A percentile compares a stretch with the other conserved stretches of the same genome.
These are phyloP conservation scores for Fagus sylvatica DNA, from an alignment of 306 rosid species.

Conservation along the genomic window DNA sequence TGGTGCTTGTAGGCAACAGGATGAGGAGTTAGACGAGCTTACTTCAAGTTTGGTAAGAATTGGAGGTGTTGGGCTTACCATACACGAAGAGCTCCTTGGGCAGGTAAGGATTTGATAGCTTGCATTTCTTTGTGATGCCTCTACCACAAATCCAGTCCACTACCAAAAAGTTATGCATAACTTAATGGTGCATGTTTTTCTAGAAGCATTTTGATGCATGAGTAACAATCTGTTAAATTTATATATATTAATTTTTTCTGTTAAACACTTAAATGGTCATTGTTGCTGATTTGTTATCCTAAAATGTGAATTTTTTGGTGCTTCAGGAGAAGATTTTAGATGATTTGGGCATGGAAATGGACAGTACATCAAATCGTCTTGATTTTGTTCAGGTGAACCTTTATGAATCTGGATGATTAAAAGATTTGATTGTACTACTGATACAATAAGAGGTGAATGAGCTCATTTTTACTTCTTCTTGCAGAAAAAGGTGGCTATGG, in stretches of 20 bases:
- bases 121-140: slow-evolving; percentile 3
- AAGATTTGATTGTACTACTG: background rate
- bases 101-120: slow-evolving; percentile 58
- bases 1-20: slow-evolving; percentile 65
- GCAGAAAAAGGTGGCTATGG: slow-evolving; percentile 93
- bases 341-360: slow-evolving; percentile 90
- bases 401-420: slow-evolving; percentile 19
- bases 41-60: slow-evolving; percentile 89
- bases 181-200: background rate
- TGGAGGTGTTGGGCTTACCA: slow-evolving; percentile 97
- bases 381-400: slow-evolving; percentile 95
- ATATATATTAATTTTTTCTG: background rate
- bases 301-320: slow-evolving; percentile 19
- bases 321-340: slow-evolving; percentile 86
- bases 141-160: background rate
- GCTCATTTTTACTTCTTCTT: slow-evolving; percentile 19
- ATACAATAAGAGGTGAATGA: too few species aligned
- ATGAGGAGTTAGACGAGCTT: slow-evolving; percentile 94
- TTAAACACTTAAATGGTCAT: background rate
- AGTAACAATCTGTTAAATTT: background rate
- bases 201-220: slow-evolving; percentile 6
- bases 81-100: slow-evolving; percentile 86
- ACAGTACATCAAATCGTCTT: slow-evolving; percentile 85
- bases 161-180: background rate
- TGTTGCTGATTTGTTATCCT: slow-evolving; percentile 1